Evolutionary conservation across 2,329 filamentous ascomycete species (phyloP), one percentile per base, ranked within the genome.

Genomic region (Lachnellula suecica): DNA sequence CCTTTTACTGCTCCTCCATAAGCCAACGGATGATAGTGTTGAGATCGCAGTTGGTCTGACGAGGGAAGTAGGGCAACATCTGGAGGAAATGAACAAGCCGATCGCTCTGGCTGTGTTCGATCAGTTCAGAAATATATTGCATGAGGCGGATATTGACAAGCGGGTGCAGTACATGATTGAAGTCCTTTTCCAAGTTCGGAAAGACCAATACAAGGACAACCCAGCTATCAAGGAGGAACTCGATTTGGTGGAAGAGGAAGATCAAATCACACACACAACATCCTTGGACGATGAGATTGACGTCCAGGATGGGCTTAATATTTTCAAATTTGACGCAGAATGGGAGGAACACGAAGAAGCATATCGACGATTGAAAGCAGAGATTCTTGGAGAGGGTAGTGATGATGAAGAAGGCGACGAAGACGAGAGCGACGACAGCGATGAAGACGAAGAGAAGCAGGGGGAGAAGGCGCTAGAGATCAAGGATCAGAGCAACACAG

Each of bases 91-190:
- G 91, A 95, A 90, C 67, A 82, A 85, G 1, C 82, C 89, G 10
- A 96, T 97, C 64, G 86, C 91, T 25, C 82, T 93, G 60, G 89
- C 88, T 22, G 91, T 99, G 7, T 99, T 96, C 67, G 94, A 99
- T 66, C 92, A 96, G 70, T 96, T 99, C 76, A 79, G 94, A 63
- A 93, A 88, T 63, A 97, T 97, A 58, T 76, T 99, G 8, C 93
- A 99, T 74, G 94, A 99, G 71, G 91, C 91, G 41, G 92, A 94
- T 66, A 96, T 99, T 69, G 93, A 97, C 68, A 97, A 96, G 78
- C 83, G 94, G 59, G 92, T 93, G n/a, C 94, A 99, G 73, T 99
- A 97, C 72, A 96, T 96, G 89, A 93, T 99, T 52, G 94, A 99
- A 70, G 94, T 97, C 5, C 74, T 99, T 40, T 99, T 99, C 70